phyloP scores from a whole-genome alignment of 2,329 filamentous ascomycete genomes.

The Xylariaceae sp. region DNA sequence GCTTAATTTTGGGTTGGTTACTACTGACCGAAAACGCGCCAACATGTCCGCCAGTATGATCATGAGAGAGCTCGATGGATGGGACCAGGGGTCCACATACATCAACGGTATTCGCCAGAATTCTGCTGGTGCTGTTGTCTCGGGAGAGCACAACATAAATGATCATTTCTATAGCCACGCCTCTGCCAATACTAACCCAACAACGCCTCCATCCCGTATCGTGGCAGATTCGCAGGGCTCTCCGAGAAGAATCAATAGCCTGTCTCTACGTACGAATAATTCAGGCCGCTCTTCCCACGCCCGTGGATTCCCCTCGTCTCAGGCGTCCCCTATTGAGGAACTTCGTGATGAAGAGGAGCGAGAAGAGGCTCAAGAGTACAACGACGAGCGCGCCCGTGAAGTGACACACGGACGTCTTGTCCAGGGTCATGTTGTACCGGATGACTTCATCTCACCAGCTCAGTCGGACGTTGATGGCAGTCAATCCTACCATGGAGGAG shows the following conservation, averaged over 20 bases:
- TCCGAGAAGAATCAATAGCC: slow-evolving; percentile 37
- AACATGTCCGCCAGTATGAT: slow-evolving; percentile 78
- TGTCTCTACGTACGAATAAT: slow-evolving; percentile 30
- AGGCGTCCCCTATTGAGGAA: slow-evolving; percentile 37
- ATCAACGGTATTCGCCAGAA: slow-evolving; percentile 29
- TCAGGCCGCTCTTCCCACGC: slow-evolving; percentile 29
- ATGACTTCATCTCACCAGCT: slow-evolving; percentile 79
- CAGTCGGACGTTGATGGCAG: slow-evolving; percentile 60
- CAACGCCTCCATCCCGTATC: slow-evolving; percentile 25
- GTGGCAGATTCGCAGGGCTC: slow-evolving; percentile 43
- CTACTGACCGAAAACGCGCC: slow-evolving; percentile 68
- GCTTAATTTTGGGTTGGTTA: slow-evolving; percentile 96
- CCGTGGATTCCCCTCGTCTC: slow-evolving; percentile 34
- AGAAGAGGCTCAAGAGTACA: slow-evolving; percentile 52
- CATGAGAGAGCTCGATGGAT: slow-evolving; percentile 61
- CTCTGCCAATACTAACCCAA: background rate
- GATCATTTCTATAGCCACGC: slow-evolving; percentile 29
- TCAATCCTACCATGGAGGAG: slow-evolving; percentile 41
- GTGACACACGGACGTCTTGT: slow-evolving; percentile 88
- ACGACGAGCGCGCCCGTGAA: slow-evolving; percentile 77
- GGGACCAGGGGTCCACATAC: slow-evolving; percentile 27
- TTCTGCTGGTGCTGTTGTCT: slow-evolving; percentile 16
- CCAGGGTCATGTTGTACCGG: slow-evolving; percentile 92
- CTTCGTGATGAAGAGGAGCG: slow-evolving; percentile 38
- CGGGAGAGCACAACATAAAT: slow-evolving; percentile 29